phyloP scores from a whole-genome alignment of 2,329 filamentous ascomycete species.

The Trichoderma atrobrunneum region DNA sequence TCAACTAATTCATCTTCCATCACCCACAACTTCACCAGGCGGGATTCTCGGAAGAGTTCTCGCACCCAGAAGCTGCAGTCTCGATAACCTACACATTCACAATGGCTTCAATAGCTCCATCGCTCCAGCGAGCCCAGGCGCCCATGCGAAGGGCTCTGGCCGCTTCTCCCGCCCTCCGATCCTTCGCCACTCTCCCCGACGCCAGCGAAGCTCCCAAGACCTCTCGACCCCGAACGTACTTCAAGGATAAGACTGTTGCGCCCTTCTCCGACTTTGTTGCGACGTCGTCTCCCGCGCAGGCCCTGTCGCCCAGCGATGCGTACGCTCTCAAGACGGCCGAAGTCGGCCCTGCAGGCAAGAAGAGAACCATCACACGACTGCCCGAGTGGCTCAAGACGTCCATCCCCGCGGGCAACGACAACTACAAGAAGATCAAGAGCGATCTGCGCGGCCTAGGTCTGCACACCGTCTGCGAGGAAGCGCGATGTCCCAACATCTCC shows the following conservation, averaged over 20 bases:
- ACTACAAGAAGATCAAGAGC: slow-evolving; percentile 93
- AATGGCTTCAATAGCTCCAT: slow-evolving; percentile 42
- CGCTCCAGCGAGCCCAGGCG: slow-evolving; percentile 41
- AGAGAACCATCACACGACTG: slow-evolving; percentile 67
- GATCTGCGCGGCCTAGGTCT: slow-evolving; percentile 85
- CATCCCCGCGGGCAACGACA: slow-evolving; percentile 74
- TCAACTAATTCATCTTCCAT: neutral
- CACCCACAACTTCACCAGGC: neutral
- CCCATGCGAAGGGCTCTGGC: slow-evolving; percentile 43
- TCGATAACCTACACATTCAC: neutral
- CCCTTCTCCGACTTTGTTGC: slow-evolving; percentile 58
- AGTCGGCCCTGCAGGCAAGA: slow-evolving; percentile 61
- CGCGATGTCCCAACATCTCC: slow-evolving; percentile 92
- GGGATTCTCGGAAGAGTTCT: neutral
- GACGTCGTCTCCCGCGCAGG: slow-evolving; percentile 38
- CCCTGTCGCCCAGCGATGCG: slow-evolving; percentile 52
- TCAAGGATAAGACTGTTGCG: slow-evolving; percentile 57
- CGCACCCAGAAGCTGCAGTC: neutral
- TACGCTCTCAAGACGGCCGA: slow-evolving; percentile 61
- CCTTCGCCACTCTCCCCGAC: slow-evolving; percentile 47
- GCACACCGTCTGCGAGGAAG: slow-evolving; percentile 97
- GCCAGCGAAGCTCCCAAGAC: slow-evolving; percentile 24
- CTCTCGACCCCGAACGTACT: slow-evolving; percentile 48
- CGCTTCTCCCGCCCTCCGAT: slow-evolving; percentile 34
- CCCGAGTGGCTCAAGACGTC: slow-evolving; percentile 96